These are phyloP conservation scores for Huntiella abstrusa DNA, from an alignment of 2,329 filamentous ascomycete genomes.

Conservation along the genomic window DNA sequence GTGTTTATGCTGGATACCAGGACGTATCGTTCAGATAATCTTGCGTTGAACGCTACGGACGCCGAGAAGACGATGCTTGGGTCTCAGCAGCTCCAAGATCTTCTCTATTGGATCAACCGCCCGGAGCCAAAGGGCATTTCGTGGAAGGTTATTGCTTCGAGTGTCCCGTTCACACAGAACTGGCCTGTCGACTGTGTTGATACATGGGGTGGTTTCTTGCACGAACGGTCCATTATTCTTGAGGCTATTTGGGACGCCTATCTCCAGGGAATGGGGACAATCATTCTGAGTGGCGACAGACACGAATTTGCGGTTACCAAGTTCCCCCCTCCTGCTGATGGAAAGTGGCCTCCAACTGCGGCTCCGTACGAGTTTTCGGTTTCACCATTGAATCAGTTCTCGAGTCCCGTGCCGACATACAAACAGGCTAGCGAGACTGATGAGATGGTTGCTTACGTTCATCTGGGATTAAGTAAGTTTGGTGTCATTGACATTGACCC, in stretches of 20 bases:
- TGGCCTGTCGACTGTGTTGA: conserved; percentile 79
- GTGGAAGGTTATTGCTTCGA: conserved; percentile 87
- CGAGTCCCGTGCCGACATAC: conserved; percentile 70
- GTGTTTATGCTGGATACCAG: conserved; percentile 94
- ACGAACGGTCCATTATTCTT: conserved; percentile 59
- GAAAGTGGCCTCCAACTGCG: conserved; percentile 42
- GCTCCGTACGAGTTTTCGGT: conserved; percentile 82
- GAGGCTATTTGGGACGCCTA: conserved; percentile 85
- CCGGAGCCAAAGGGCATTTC: conserved; percentile 59
- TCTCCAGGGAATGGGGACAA: conserved; percentile 54
- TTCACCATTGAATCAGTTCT: conserved; percentile 86
- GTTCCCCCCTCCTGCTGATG: conserved; percentile 42
- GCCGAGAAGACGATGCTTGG: conserved; percentile 75
- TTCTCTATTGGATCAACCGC: conserved; percentile 56
- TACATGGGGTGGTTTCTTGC: conserved; percentile 84
- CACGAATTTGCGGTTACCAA: conserved; percentile 91
- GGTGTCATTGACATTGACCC: conserved; percentile 63
- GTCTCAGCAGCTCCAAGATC: conserved; percentile 53
- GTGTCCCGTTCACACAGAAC: conserved; percentile 92
- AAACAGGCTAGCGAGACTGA: conserved; percentile 65
- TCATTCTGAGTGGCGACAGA: conserved; percentile 78
- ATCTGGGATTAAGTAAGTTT: conserved; percentile 77
- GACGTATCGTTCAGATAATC: conserved; percentile 58
- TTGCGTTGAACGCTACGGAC: conserved; percentile 35
- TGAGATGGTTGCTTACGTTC: conserved; percentile 67